Base-by-base conservation (phyloP, 2,329 filamentous ascomycete species). In the Phaeosphaeriaceae sp. region DNA sequence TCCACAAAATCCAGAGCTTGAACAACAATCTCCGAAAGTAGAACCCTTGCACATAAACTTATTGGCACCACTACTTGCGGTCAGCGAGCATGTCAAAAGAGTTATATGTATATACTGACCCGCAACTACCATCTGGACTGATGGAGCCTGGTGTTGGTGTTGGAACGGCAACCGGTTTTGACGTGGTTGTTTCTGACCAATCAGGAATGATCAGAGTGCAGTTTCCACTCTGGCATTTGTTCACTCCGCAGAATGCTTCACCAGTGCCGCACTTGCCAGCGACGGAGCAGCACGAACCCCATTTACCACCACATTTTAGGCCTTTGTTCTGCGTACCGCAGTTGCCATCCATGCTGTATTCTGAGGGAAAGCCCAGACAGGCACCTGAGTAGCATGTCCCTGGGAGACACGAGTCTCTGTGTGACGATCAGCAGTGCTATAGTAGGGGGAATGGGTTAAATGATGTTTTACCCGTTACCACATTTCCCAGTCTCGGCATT, bases 381-480 rank as follows among this genome's bases (percentile, higher is more conserved):
- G 45, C 52, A 31, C 75, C 77, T 33, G 74, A 69, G 57, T 72
- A 77, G 62, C 76, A 78, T 36, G 66, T 77, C 13, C 51, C 19
- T 17, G 49, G 17, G 4, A 65, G 62, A 57, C 75, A 78, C 55
- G 77, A 74, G 13, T 62, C 66, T 13, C 74, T 76, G 45, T n/a
- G n/a, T 45, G 48, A 78, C 36, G 53, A 54, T 46, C 51, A 55
- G 27, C 27, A 51, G 42, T 46, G 27, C 33, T 57, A 53, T 19
- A 46, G 44, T 27, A 51, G 19, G 19, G 45, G 55, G 15, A 48
- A 54, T 51, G 40, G 40, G 36, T 51, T 2, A 24, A 31, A 48
- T 19, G 54, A 48, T 42, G 21, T 42, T 49, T 22, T 36, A 41
- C 45, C 13, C 13, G 31, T 50, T 25, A 19, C 49, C 53, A 46